These are phyloP conservation scores for Rutstroemia sp. DNA, from an alignment of 2,329 filamentous ascomycete genomes.

Conservation along the genomic window DNA sequence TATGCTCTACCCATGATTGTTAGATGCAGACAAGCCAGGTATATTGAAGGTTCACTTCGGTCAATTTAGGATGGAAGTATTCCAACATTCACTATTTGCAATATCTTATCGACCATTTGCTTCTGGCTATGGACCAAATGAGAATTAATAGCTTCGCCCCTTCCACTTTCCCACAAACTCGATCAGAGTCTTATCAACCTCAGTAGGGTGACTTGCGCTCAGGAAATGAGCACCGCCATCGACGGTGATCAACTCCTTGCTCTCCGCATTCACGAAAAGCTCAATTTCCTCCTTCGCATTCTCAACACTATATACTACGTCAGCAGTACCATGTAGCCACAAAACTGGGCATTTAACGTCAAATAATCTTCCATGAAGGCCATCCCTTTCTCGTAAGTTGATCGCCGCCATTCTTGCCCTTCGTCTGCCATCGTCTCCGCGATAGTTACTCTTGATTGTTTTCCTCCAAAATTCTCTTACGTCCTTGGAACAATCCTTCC, in stretches of 20 bases:
- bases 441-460: conserved; percentile 40
- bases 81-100: too few species aligned
- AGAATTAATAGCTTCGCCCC: too few species aligned
- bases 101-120: too few species aligned
- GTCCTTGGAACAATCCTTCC: conserved; percentile 31
- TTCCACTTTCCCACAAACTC: conserved; percentile 9
- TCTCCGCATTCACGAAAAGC: conserved; percentile 39
- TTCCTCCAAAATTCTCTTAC: conserved; percentile 38
- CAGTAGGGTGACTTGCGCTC: conserved; percentile 29
- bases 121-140: too few species aligned
- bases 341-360: conserved; percentile 45
- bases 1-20: too few species aligned
- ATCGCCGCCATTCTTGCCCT: conserved; percentile 40
- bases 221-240: conserved; percentile 43
- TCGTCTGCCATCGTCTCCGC: conserved; percentile 41
- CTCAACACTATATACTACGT: conserved; percentile 36
- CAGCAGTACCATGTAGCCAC: conserved; percentile 38
- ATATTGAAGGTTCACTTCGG: too few species aligned
- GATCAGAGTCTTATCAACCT: conserved; percentile 12
- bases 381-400: conserved; percentile 40
- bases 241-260: conserved; percentile 37
- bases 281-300: conserved; percentile 42
- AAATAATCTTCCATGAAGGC: conserved; percentile 37
- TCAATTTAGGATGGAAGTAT: too few species aligned
- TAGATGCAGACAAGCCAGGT: too few species aligned